Evolutionary conservation across 345 rosid species (phyloP).

Genomic region (Cardamine chenopodiifolia): DNA sequence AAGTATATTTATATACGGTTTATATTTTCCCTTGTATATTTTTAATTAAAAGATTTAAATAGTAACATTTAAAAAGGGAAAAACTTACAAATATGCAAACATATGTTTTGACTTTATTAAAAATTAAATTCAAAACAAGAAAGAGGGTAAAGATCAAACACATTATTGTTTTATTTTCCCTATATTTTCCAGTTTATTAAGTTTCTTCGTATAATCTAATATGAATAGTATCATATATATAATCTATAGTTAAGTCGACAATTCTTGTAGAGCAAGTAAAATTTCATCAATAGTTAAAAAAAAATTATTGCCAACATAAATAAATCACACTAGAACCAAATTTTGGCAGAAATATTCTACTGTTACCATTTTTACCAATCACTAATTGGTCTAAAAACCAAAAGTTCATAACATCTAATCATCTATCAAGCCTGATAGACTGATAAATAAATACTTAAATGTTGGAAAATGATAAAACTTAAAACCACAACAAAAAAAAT

Average conservation of each 20-base stretch:
- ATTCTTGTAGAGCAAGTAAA: background rate
- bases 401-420: slow-evolving; percentile 1
- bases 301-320: background rate
- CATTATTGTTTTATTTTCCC: background rate
- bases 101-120: background rate
- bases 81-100: background rate
- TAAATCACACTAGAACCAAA: slow-evolving; percentile 10
- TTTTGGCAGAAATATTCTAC: background rate
- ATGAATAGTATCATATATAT: background rate
- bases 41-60: background rate
- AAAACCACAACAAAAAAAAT: background rate
- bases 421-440: slow-evolving; percentile 1
- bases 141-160: background rate
- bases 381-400: background rate
- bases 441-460: background rate
- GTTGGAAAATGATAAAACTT: background rate
- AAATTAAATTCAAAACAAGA: background rate
- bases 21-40: background rate
- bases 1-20: background rate
- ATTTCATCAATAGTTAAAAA: background rate
- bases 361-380: slow-evolving; percentile 8
- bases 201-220: background rate
- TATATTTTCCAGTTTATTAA: background rate
- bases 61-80: background rate
- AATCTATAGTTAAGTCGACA: background rate